Evolutionary conservation across 495 filamentous ascomycete species (phyloP).

Genomic region (Corynascus novoguineensis): DNA sequence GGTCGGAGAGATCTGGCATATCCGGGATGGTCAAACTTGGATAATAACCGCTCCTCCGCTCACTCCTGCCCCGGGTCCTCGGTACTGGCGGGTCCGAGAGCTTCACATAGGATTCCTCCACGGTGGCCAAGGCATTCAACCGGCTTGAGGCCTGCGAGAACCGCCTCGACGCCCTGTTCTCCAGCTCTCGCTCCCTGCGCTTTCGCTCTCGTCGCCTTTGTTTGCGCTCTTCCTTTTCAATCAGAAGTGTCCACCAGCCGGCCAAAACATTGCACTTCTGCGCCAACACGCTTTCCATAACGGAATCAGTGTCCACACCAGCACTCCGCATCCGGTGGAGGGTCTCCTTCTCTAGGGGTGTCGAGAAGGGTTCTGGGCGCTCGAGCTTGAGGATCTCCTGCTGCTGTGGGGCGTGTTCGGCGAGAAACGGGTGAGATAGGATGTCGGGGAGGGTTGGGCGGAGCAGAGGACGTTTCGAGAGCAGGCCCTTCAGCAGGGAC

Average conservation of each 20-base stretch:
- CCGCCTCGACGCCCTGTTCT: slow-evolving; percentile 72
- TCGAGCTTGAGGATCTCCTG: slow-evolving; percentile 83
- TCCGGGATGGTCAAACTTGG: slow-evolving; percentile 52
- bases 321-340: slow-evolving; percentile 91
- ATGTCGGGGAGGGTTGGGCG: slow-evolving; percentile 85
- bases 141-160: slow-evolving; percentile 82
- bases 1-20: slow-evolving; percentile 67
- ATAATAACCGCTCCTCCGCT: slow-evolving; percentile 49
- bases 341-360: slow-evolving; percentile 82
- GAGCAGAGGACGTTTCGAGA: slow-evolving; percentile 83
- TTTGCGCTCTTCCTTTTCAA: slow-evolving; percentile 95
- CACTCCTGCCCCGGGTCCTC: slow-evolving; percentile 50
- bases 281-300: slow-evolving; percentile 88
- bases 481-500: slow-evolving; percentile 63
- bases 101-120: slow-evolving; percentile 55
- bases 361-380: slow-evolving; percentile 79
- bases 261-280: slow-evolving; percentile 84
- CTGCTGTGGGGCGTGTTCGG: slow-evolving; percentile 82
- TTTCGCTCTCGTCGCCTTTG: slow-evolving; percentile 76
- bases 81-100: slow-evolving; percentile 47
- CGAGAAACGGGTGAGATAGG: slow-evolving; percentile 79
- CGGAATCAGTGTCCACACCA: slow-evolving; percentile 87
- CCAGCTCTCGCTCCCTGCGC: slow-evolving; percentile 75
- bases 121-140: slow-evolving; percentile 69
- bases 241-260: slow-evolving; percentile 92